Evolutionary conservation across 495 filamentous ascomycete species (phyloP), one percentile per base, ranked within the genome.

Genomic region (Penicillium flavigenum): DNA sequence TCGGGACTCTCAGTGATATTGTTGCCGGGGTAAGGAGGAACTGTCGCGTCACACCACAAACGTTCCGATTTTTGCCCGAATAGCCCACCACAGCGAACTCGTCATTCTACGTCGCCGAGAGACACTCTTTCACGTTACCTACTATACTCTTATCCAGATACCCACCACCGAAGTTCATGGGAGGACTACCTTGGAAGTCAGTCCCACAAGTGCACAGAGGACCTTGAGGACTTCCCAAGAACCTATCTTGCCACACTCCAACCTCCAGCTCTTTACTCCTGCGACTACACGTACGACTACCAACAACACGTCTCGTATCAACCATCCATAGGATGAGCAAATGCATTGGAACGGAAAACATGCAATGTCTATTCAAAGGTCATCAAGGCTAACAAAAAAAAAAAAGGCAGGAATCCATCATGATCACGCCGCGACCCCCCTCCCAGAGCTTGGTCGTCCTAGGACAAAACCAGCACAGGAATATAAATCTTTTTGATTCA

Each of bases 341-440:
- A 66, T 68, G 63, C 58, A 68, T 68, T 68, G 38, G 56, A 59
- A 29, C 48, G 14, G 14, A 51, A 63, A 61, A 59, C 47, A 63
- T 58, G 58, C 53, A 64, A 66, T 59, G 66, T 69, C 66, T 69
- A 69, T 69, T 60, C 58, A 58, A 58, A 54, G 43, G 43, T 66
- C 63, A 69, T 66, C 63, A 66, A 63, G 54, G 66, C 63, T 62
- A 65, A 66, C 54, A 60, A 51, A 48, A 56, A 62, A 56, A 36
- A 51, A 56, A 62, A 56, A 36, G 48, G 47, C 54, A 45, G n/a
- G 48, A 63, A 48, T 36, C 54, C 53, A 59, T 58, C 56, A 54
- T 54, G 61, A 51, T 59, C 59, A 60, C 51, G 47, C 32, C 54
- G 62, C 32, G 29, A 56, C 14, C 47, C 47, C 51, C 47, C 29